Conservation (phyloP, 2,329 filamentous ascomycete genomes). For the Coniochaeta pulveracea region DNA sequence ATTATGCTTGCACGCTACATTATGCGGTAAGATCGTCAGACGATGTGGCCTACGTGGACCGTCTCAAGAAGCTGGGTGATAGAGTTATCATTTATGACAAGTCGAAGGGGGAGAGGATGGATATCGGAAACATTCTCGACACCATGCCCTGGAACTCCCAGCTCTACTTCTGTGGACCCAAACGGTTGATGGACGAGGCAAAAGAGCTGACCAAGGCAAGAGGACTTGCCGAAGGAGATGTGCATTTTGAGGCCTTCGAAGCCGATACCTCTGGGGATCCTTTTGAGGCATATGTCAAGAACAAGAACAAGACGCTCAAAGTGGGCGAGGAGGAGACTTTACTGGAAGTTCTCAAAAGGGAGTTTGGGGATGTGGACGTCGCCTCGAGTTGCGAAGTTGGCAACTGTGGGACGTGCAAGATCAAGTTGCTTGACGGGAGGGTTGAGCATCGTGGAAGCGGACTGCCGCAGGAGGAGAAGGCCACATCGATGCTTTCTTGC, state of each 20-base stretch:
- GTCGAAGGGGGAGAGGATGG: slow-evolving; percentile 36
- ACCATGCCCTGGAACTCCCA: slow-evolving; percentile 39
- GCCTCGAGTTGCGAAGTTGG: slow-evolving; percentile 41
- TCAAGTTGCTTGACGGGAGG: slow-evolving; percentile 27
- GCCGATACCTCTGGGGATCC: slow-evolving; percentile 43
- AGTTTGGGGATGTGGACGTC: slow-evolving; percentile 30
- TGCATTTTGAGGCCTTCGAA: slow-evolving; percentile 51
- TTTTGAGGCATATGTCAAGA: slow-evolving; percentile 43
- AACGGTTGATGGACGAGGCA: slow-evolving; percentile 43
- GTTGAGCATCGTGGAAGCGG: slow-evolving; percentile 39
- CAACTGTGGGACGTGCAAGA: slow-evolving; percentile 41
- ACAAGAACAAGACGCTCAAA: slow-evolving; percentile 26
- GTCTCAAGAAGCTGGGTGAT: slow-evolving; percentile 28
- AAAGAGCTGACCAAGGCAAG: slow-evolving; percentile 24
- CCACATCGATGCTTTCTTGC: slow-evolving; percentile 33
- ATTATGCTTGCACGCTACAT: slow-evolving; percentile 42
- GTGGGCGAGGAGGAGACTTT: slow-evolving; percentile 37
- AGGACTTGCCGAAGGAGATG: slow-evolving; percentile 33
- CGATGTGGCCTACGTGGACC: slow-evolving; percentile 44
- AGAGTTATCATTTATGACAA: slow-evolving; percentile 41
- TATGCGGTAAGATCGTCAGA: slow-evolving; percentile 41
- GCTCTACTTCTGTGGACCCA: slow-evolving; percentile 51
- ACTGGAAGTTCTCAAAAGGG: slow-evolving; percentile 32
- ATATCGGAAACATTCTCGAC: slow-evolving; percentile 34
- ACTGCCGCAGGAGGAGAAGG: slow-evolving; percentile 31